A percentile compares a stretch with the other conserved stretches of the same genome.
Conservation (phyloP, 176 grass and related monocot species). For the Lolium multiflorum region DNA sequence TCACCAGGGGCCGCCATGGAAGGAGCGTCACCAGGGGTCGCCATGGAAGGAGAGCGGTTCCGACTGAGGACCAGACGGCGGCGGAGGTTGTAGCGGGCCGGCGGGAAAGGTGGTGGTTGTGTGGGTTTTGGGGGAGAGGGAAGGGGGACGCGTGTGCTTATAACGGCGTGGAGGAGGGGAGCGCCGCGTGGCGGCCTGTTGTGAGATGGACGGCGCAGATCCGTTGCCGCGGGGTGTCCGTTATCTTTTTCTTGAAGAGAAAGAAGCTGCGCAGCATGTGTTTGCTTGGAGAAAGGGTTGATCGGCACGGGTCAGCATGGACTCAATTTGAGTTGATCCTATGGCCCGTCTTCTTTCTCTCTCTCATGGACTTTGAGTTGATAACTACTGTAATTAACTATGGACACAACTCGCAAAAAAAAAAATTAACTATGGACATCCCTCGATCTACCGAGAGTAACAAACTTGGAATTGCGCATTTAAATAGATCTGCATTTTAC, state of each 20-base stretch:
- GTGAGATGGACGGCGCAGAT: slow-evolving; percentile 34
- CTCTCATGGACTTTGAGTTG: too few relatives aligned
- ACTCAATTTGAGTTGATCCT: slow-evolving; percentile 25
- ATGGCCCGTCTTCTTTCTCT: not conserved
- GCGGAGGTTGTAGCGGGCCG: not conserved
- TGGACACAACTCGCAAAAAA: too few relatives aligned
- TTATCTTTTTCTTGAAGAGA: slow-evolving; percentile 32
- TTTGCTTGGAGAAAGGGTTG: slow-evolving; percentile 45
- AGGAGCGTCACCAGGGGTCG: not conserved
- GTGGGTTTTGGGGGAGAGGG: not conserved
- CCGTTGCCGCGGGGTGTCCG: not conserved
- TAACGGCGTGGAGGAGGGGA: not conserved
- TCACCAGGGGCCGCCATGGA: not conserved
- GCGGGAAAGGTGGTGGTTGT: not conserved
- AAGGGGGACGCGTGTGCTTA: not conserved
- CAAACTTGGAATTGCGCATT: too few relatives aligned
- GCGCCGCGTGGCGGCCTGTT: not conserved
- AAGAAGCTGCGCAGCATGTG: not conserved
- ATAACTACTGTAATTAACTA: too few relatives aligned
- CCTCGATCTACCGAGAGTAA: too few relatives aligned
- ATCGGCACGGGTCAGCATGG: not conserved
- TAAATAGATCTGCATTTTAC: not conserved
- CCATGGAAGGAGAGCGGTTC: slow-evolving; percentile 18
- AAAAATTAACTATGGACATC: too few relatives aligned
- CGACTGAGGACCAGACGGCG: not conserved